phyloP scores from a whole-genome alignment of 768 basidiomycete genomes.

The Lentinula aciculospora region DNA sequence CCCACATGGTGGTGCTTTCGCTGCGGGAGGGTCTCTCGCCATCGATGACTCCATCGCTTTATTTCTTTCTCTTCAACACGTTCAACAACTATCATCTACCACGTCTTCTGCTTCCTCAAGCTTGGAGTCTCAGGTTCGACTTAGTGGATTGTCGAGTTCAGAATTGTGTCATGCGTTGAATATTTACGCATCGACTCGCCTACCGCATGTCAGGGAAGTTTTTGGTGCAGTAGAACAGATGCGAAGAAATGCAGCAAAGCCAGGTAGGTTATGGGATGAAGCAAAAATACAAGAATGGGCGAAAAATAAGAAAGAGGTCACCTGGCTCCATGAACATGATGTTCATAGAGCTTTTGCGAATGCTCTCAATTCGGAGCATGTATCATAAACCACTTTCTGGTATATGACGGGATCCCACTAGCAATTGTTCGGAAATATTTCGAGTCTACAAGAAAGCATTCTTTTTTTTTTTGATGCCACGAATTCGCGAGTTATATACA shows the following conservation, averaged over 20 bases:
- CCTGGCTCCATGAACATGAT: constrained; percentile 2
- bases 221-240: background rate
- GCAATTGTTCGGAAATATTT: background rate
- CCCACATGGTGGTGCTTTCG: background rate
- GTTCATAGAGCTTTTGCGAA: background rate
- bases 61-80: background rate
- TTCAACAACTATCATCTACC: background rate
- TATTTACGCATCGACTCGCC: constrained; percentile 1
- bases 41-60: constrained; percentile 1
- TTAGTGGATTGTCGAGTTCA: background rate
- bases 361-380: background rate
- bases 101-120: background rate
- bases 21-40: constrained; percentile 1
- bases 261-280: background rate
- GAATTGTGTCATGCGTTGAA: background rate
- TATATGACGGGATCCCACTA: too few species aligned
- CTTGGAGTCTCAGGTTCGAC: background rate
- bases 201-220: background rate
- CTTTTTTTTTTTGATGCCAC: background rate
- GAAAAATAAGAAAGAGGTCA: background rate
- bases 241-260: background rate
- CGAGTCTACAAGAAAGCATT: background rate
- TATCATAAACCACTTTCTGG: too few species aligned
- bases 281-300: background rate
- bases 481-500: background rate